Percentiles rank a stretch among this genome's conserved stretches.
Evolutionary conservation across 768 basidiomycete genomes (phyloP).

Genomic region (Lactarius hengduanensis): DNA sequence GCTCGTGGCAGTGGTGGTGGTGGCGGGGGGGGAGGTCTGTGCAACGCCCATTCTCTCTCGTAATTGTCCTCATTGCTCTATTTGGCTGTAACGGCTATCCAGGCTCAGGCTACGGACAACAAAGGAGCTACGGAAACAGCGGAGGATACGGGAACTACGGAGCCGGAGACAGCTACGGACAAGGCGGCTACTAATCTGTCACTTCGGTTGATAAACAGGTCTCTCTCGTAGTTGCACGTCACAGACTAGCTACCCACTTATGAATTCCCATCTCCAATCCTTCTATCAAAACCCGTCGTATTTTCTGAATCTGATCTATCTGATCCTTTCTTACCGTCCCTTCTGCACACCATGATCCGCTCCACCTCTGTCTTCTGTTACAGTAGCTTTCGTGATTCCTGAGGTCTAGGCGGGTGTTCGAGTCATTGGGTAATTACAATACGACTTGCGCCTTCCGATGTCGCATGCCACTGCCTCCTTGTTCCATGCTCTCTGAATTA

Average conservation of each 20-base stretch:
- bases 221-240: neutral
- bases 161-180: conserved; percentile 8
- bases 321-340: neutral
- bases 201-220: neutral
- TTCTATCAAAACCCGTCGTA: neutral
- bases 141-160: conserved; percentile 8
- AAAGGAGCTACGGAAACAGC: conserved; percentile 1
- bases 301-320: neutral
- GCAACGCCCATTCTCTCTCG: conserved; percentile 27
- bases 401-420: neutral
- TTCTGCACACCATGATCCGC: neutral
- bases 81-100: conserved; percentile 2
- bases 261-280: neutral
- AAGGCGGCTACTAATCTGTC: neutral
- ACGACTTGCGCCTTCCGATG: no score
- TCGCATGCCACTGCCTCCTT: no score
- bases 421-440: no score
- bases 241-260: neutral
- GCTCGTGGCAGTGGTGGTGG: conserved; percentile 55
- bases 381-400: neutral
- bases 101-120: conserved; percentile 18
- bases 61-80: neutral
- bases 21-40: conserved; percentile 38
- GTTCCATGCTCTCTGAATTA: no score
- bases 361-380: neutral